Percentiles rank a stretch among this genome's conserved stretches.
Conservation (phyloP, 2,329 filamentous ascomycete genomes). For the Colletotrichum lentis region DNA sequence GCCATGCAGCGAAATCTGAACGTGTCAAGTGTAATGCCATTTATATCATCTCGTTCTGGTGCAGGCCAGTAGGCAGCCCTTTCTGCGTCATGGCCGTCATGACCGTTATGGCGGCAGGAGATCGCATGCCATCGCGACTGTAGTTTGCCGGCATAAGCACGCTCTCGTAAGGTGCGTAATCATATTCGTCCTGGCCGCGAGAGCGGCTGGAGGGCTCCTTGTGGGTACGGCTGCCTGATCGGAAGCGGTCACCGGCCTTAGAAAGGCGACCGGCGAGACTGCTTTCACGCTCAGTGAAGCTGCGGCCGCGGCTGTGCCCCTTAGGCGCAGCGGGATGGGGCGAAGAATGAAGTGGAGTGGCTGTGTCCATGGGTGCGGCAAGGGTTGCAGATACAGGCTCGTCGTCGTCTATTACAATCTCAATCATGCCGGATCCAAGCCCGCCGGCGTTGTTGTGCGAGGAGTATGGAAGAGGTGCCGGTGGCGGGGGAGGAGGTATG, state of each 20-base stretch:
- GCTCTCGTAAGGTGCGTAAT: conserved; percentile 54
- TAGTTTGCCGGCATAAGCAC: conserved; percentile 52
- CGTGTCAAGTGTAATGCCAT: conserved; percentile 36
- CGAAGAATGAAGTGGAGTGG: conserved; percentile 56
- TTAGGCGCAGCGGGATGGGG: conserved; percentile 54
- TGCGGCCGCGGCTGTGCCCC: conserved; percentile 65
- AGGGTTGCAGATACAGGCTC: conserved; percentile 46
- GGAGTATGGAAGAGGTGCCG: conserved; percentile 62
- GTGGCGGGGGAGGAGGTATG: conserved; percentile 68
- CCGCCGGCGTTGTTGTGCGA: conserved; percentile 54
- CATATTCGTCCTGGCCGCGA: conserved; percentile 48
- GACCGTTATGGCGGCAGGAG: conserved; percentile 42
- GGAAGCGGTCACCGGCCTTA: conserved; percentile 67
- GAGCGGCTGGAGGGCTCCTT: conserved; percentile 55
- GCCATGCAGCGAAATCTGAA: conserved; percentile 50
- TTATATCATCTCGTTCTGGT: conserved; percentile 65
- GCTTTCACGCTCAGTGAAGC: conserved; percentile 57
- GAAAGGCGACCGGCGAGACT: conserved; percentile 63
- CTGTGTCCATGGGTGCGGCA: conserved; percentile 53
- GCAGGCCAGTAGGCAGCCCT: conserved; percentile 60
- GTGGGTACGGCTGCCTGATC: conserved; percentile 65
- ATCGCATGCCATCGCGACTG: conserved; percentile 49
- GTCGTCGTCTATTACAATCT: conserved; percentile 72
- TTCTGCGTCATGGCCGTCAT: conserved; percentile 41
- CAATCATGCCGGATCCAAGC: conserved; percentile 65